phyloP scores from a whole-genome alignment of 2,329 filamentous ascomycete genomes.

The Annulohypoxylon truncatum region DNA sequence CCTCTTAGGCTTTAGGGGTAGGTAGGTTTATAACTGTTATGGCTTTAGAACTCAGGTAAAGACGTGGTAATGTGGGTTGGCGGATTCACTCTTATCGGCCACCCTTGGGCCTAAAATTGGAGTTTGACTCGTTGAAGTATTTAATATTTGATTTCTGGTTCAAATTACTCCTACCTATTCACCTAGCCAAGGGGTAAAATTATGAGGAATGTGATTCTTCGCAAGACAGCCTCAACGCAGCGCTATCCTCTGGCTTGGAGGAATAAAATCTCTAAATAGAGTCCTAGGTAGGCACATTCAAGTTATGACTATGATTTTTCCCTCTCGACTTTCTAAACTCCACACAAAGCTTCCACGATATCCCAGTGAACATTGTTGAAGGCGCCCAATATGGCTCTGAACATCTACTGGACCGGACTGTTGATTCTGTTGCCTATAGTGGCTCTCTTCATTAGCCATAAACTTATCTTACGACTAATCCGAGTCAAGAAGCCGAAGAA shows the following conservation, averaged over 20 bases:
- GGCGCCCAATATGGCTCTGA: slow-evolving; percentile 33
- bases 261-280: not conserved
- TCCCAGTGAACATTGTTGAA: not conserved
- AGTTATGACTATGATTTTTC: not conserved
- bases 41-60: not conserved
- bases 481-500: not conserved
- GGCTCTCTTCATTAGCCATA: slow-evolving; percentile 34
- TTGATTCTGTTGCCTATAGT: slow-evolving; percentile 41
- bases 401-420: slow-evolving; percentile 46
- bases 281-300: not conserved
- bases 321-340: not conserved
- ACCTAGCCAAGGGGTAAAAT: not conserved
- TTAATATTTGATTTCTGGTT: not conserved
- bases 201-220: not conserved
- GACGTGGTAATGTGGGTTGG: not conserved
- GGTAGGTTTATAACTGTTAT: no score
- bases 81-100: no score
- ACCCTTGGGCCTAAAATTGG: no score
- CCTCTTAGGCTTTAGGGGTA: no score
- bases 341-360: not conserved
- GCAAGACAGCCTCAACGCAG: not conserved
- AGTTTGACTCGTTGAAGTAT: no score
- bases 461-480: slow-evolving; percentile 29
- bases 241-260: not conserved
- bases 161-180: not conserved